Evolutionary conservation across 1,284 basidiomycete genomes (phyloP).

Genomic region (Coniferiporia sulphurascens): DNA sequence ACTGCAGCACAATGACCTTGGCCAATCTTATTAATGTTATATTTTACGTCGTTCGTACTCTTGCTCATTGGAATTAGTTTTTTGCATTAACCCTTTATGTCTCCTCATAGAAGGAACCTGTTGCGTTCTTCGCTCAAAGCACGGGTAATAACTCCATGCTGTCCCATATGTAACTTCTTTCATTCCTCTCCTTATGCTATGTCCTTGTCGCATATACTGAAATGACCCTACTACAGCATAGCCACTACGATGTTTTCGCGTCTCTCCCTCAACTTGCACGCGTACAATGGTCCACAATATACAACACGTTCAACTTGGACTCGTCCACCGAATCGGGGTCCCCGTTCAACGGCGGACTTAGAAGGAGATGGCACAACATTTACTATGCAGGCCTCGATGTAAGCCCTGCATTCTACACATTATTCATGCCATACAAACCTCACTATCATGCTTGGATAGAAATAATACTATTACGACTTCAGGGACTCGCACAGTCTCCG

Average conservation of each 20-base stretch:
- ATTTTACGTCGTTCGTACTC: not conserved
- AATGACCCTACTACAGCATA: not conserved
- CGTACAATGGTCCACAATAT: not conserved
- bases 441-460: no score
- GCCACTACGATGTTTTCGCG: slow-evolving; percentile 14
- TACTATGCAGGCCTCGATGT: no score
- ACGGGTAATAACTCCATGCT: slow-evolving; percentile 14
- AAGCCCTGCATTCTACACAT: no score
- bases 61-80: not conserved
- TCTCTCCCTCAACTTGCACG: slow-evolving; percentile 14
- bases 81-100: not conserved
- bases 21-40: slow-evolving; percentile 3
- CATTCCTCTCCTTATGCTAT: not conserved
- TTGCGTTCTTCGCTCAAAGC: slow-evolving; percentile 6
- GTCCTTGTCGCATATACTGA: not conserved
- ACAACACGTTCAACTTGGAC: no score
- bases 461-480: no score
- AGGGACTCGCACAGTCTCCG: no score
- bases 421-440: no score
- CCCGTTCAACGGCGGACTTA: no score
- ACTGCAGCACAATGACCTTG: slow-evolving; percentile 4
- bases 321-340: no score
- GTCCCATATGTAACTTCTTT: slow-evolving; percentile 8
- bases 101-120: not conserved
- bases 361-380: no score